Evolutionary conservation across 129 eudicot species (phyloP), one percentile per base, ranked within the genome.

Genomic region (Flaveria sonorensis): DNA sequence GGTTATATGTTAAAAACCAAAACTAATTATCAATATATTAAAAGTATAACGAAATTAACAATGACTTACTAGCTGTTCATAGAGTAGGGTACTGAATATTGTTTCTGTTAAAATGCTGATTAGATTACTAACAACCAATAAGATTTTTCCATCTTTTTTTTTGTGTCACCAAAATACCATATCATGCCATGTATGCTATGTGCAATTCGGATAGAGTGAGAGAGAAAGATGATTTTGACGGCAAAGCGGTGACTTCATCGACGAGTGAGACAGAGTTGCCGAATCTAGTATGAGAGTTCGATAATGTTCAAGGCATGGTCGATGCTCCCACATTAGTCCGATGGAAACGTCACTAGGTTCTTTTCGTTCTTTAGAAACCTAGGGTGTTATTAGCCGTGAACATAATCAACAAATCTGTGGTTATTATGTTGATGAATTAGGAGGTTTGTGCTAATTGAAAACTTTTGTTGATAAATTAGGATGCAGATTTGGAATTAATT

Each of bases 301-400:
- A 94, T 79, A 89, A 85, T 83, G 97, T 94, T 56, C 99, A 91
- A 85, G 97, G 97, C 78, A 73, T 89, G 56, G 99, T 94, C 61
- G 99, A 94, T 32, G 96, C 97, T 16, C 92, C 87, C 78, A 83
- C 93, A 77, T 86, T 92, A 59, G 99, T 89, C 65, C 88, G 99
- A 57, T 94, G 97, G 99, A 94, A 91, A 73, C 96, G 97, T 74
- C 88, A 83, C 40, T 97, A 94, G 89, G 99, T 94, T 46, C 16
- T 19, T 32, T n/a, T 52, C 24, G 8, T 12, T 52, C 51, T 72
- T 56, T 47, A 23, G 20, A 63, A 65, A 11, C 13, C 60, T 68
- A 81, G 83, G 77, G 77, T 67, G 80, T 74, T 15, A 39, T 8
- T 26, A 16, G 13, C 62, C 19, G 40, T 19, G 15, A 56, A 56